Conservation (phyloP, 2,329 filamentous ascomycete genomes). For the Esteya vermicola region DNA sequence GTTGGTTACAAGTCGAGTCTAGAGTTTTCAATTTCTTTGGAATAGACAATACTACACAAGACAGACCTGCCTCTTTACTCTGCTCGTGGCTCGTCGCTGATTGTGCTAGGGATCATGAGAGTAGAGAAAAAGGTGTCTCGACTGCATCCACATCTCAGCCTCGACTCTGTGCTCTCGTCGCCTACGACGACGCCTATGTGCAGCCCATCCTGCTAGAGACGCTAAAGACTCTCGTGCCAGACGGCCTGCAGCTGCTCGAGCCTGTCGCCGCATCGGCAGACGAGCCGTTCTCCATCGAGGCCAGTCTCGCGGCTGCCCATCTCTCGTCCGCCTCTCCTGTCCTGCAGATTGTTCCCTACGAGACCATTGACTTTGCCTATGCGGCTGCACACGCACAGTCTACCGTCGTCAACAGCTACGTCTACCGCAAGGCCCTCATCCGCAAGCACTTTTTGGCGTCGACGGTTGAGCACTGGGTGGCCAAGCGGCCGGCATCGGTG, state of each 20-base stretch:
- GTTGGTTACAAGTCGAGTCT: too few species aligned
- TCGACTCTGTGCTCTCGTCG: slow-evolving; percentile 54
- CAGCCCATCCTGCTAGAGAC: slow-evolving; percentile 70
- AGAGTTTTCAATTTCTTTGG: too few species aligned
- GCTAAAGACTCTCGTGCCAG: slow-evolving; percentile 47
- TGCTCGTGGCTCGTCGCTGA: not conserved
- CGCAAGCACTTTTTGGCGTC: slow-evolving; percentile 86
- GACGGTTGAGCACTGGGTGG: slow-evolving; percentile 72
- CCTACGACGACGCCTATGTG: slow-evolving; percentile 82
- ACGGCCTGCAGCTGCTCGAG: slow-evolving; percentile 31
- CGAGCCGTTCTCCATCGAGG: slow-evolving; percentile 20
- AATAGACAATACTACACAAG: too few species aligned
- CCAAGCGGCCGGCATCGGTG: slow-evolving; percentile 62
- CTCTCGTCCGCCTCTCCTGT: slow-evolving; percentile 21
- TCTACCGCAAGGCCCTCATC: slow-evolving; percentile 92
- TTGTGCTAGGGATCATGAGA: not conserved
- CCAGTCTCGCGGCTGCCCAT: slow-evolving; percentile 19
- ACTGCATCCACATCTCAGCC: too few species aligned
- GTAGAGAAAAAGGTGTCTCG: too few species aligned
- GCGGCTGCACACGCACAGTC: slow-evolving; percentile 46
- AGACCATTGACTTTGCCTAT: slow-evolving; percentile 72
- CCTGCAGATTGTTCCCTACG: slow-evolving; percentile 77
- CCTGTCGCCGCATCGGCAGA: slow-evolving; percentile 7
- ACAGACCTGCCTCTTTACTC: too few species aligned
- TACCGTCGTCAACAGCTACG: slow-evolving; percentile 71